Conservation (phyloP, 495 filamentous ascomycete genomes). For the Hypoxylon fragiforme region DNA sequence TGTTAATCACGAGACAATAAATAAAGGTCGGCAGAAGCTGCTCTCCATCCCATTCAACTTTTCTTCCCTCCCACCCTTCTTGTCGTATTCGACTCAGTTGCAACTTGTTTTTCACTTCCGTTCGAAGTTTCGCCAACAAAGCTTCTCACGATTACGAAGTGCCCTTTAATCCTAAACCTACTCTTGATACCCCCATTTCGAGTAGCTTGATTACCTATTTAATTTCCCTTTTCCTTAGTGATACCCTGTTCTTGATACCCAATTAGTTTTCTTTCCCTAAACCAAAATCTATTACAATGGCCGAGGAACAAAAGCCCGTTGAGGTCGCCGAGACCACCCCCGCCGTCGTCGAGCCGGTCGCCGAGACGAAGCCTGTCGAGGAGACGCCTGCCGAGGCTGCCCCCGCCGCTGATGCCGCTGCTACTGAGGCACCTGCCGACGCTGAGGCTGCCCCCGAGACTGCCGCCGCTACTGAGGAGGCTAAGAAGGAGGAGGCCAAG, state of each 20-base stretch:
- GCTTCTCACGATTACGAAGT: constrained; percentile 30
- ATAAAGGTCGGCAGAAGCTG: constrained; percentile 37
- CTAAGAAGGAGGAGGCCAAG: constrained; percentile 61
- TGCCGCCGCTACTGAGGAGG: constrained; percentile 44
- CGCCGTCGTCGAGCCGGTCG: constrained; percentile 49
- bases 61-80: constrained; percentile 30
- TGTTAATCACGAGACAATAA: constrained; percentile 42
- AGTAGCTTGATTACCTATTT: constrained; percentile 40
- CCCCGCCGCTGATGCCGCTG: constrained; percentile 46
- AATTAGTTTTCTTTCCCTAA: constrained; percentile 46
- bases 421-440: constrained; percentile 45
- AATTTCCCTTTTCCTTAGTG: constrained; percentile 48
- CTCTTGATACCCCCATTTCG: constrained; percentile 15
- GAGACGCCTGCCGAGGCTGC: constrained; percentile 39
- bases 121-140: constrained; percentile 18
- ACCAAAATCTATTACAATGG: constrained; percentile 49
- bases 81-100: constrained; percentile 34
- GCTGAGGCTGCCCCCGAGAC: constrained; percentile 49
- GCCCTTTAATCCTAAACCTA: constrained; percentile 33
- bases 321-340: constrained; percentile 47
- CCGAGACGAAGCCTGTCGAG: constrained; percentile 50
- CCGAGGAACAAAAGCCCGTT: constrained; percentile 52
- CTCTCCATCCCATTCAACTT: constrained; percentile 35
- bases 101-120: constrained; percentile 29
- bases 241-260: constrained; percentile 54